A percentile compares a stretch with the other conserved stretches of the same genome.
Conservation (phyloP, 805 yeast species). For the Hemisphaericaspora nanyangensis region DNA sequence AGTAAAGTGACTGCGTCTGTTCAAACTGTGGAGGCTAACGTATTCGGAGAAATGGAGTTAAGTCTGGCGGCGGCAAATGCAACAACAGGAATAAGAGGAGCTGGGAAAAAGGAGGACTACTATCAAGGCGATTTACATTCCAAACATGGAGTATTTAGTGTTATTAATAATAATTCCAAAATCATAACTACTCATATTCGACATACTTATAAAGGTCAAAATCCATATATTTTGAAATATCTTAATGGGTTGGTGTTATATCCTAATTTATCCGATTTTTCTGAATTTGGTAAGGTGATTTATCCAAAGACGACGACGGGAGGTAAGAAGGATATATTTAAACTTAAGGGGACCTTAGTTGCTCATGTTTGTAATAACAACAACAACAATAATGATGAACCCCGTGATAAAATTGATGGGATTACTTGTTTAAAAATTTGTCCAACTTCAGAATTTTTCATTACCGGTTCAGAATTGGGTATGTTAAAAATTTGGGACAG, state of each 20-base stretch:
- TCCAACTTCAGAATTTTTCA: conserved; percentile 60
- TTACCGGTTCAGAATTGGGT: conserved; percentile 79
- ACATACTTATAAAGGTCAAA: conserved; percentile 66
- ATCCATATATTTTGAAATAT: conserved; percentile 58
- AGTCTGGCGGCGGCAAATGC: conserved; percentile 16
- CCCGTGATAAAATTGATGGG: conserved; percentile 24
- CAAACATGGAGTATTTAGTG: conserved; percentile 16
- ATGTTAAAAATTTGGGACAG: conserved; percentile 76
- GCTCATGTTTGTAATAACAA: conserved; percentile 62
- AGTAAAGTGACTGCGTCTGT: conserved; percentile 32
- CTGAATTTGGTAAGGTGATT: conserved; percentile 57
- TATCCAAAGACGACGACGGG: conserved; percentile 2
- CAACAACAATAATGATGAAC: too few species aligned
- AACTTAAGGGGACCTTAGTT: conserved; percentile 52
- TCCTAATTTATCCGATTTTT: conserved; percentile 55
- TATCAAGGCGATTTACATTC: too few species aligned
- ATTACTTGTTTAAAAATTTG: conserved; percentile 58
- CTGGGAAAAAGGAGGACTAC: not conserved
- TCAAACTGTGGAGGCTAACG: conserved; percentile 39
- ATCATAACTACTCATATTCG: conserved; percentile 32
- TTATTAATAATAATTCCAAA: conserved; percentile 25
- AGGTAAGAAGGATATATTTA: conserved; percentile 1
- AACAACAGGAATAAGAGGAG: not conserved
- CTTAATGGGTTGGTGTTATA: conserved; percentile 51
- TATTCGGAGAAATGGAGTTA: conserved; percentile 43